Percentiles rank a stretch among this genome's conserved stretches.
phyloP scores from a whole-genome alignment of 2,329 filamentous ascomycete genomes.

The Lasiodiplodia hormozganensis region DNA sequence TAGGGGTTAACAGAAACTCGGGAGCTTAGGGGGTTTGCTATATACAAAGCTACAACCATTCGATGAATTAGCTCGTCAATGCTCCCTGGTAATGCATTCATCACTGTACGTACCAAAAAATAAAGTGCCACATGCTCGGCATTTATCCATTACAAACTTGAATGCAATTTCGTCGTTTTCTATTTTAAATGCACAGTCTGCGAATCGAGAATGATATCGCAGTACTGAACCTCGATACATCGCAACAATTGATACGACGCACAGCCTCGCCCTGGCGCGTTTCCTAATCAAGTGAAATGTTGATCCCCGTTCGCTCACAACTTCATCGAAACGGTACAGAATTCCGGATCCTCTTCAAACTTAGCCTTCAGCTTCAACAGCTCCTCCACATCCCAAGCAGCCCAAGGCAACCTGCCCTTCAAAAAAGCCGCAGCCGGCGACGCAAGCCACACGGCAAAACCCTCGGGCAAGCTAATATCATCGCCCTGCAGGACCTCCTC shows the following conservation, averaged over 20 bases:
- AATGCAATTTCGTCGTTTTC: too few relatives aligned
- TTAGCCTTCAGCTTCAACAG: constrained; percentile 28
- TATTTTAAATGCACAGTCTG: too few relatives aligned
- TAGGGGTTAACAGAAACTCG: not conserved
- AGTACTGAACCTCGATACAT: not conserved
- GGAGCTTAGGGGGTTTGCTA: not conserved
- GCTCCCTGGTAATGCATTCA: too few relatives aligned
- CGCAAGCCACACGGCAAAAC: constrained; percentile 44
- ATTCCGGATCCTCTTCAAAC: not conserved
- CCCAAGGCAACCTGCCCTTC: constrained; percentile 34
- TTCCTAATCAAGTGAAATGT: not conserved
- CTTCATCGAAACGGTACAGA: not conserved
- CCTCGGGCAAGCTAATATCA: not conserved
- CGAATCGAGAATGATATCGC: too few relatives aligned
- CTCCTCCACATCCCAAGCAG: constrained; percentile 43
- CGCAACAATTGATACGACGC: not conserved
- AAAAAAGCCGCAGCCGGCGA: constrained; percentile 36
- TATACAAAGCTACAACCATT: too few relatives aligned
- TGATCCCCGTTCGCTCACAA: not conserved
- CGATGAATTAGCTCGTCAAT: too few relatives aligned
- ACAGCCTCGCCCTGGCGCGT: not conserved
- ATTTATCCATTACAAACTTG: too few relatives aligned
- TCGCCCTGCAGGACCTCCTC: not conserved
- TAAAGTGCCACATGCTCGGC: too few relatives aligned
- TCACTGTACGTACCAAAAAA: too few relatives aligned